These are phyloP conservation scores for Aspergillus brasiliensis DNA, from an alignment of 2,329 filamentous ascomycete species.

Conservation along the genomic window DNA sequence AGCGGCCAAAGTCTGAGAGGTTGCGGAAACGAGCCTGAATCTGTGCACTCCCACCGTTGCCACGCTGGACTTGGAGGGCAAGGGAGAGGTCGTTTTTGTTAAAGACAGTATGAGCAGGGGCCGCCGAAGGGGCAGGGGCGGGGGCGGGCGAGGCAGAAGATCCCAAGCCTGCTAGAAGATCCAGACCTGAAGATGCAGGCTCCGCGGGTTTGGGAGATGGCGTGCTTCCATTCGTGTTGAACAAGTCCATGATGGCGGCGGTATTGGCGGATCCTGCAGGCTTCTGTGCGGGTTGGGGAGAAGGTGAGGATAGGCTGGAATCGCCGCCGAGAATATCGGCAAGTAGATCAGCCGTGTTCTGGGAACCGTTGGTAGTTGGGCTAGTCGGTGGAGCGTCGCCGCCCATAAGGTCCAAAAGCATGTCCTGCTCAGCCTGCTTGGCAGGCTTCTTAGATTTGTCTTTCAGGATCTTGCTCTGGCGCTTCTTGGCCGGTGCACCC, in stretches of 20 bases:
- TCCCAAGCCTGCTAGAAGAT: slow-evolving; percentile 46
- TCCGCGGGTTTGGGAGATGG: slow-evolving; percentile 52
- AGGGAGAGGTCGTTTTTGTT: slow-evolving; percentile 82
- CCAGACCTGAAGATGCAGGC: slow-evolving; percentile 46
- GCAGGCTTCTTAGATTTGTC: slow-evolving; percentile 73
- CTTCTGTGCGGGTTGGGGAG: slow-evolving; percentile 57
- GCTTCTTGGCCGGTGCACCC: slow-evolving; percentile 73
- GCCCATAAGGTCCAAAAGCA: slow-evolving; percentile 90
- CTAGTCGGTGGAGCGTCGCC: slow-evolving; percentile 67
- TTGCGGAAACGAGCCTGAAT: slow-evolving; percentile 85
- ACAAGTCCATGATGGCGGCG: slow-evolving; percentile 88
- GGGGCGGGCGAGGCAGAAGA: slow-evolving; percentile 54
- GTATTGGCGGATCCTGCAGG: slow-evolving; percentile 55
- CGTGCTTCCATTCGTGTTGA: slow-evolving; percentile 55
- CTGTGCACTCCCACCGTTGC: slow-evolving; percentile 68
- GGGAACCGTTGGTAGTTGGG: slow-evolving; percentile 58
- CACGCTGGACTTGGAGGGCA: slow-evolving; percentile 81
- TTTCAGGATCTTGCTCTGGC: slow-evolving; percentile 63
- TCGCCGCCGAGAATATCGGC: slow-evolving; percentile 86
- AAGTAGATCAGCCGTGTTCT: slow-evolving; percentile 81
- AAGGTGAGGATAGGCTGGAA: slow-evolving; percentile 57
- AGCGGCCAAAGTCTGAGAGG: slow-evolving; percentile 62
- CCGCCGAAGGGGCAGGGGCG: slow-evolving; percentile 45
- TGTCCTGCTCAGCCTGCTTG: slow-evolving; percentile 87
- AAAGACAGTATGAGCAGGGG: slow-evolving; percentile 70